Percentiles rank a stretch among this genome's conserved stretches.
phyloP scores from a whole-genome alignment of 148 eudicot genomes.

The Diospyros kaki region DNA sequence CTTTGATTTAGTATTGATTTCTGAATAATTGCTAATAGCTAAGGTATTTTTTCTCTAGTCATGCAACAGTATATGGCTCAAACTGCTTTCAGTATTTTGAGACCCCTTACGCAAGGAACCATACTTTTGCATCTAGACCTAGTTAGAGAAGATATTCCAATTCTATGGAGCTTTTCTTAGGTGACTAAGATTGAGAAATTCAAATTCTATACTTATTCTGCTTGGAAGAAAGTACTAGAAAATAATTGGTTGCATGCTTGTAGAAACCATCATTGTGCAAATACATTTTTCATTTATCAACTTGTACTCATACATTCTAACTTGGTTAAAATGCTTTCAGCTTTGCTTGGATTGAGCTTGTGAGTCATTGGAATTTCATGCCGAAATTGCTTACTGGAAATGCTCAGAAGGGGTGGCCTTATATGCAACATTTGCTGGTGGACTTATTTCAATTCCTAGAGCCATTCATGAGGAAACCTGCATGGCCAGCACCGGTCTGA shows the following conservation, averaged over 20 bases:
- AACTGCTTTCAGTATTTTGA: neutral
- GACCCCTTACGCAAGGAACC: neutral
- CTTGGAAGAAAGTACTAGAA: neutral
- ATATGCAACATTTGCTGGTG: slow-evolving; percentile 76
- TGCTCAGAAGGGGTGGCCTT: slow-evolving; percentile 95
- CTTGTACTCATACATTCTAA: neutral
- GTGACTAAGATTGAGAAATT: neutral
- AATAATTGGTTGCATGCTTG: neutral
- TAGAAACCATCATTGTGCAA: too few species aligned
- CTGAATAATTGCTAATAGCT: neutral
- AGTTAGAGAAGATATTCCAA: neutral
- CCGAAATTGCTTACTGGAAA: slow-evolving; percentile 86
- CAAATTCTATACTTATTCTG: neutral
- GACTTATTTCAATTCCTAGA: slow-evolving; percentile 93
- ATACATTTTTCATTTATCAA: neutral
- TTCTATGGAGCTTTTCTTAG: neutral
- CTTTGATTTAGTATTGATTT: neutral
- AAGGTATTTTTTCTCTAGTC: neutral
- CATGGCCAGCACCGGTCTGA: slow-evolving; percentile 80
- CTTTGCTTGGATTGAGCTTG: slow-evolving; percentile 96
- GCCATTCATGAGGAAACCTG: slow-evolving; percentile 88
- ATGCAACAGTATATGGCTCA: neutral
- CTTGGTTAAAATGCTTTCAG: slow-evolving; percentile 39
- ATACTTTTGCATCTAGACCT: neutral
- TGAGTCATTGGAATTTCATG: slow-evolving; percentile 94